A percentile compares a stretch with the other conserved stretches of the same genome.
These are phyloP conservation scores for Yamagishiella unicocca DNA, from an alignment of 139 green algal species.

Conservation along the genomic window DNA sequence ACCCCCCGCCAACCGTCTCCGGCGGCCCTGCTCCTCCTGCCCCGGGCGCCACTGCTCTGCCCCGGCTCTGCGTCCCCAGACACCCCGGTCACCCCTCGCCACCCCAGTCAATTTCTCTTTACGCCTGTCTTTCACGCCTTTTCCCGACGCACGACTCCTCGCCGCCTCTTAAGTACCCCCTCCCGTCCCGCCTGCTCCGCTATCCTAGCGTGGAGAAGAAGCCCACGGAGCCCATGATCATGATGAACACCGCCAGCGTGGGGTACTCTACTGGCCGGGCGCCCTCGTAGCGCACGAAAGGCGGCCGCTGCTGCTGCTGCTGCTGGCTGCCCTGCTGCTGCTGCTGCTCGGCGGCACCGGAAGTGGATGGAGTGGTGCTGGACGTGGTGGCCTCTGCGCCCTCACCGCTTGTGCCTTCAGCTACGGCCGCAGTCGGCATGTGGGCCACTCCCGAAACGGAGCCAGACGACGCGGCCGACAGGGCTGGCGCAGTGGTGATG, in stretches of 20 bases:
- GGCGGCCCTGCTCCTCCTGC: too few species aligned
- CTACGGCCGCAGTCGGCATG: background rate
- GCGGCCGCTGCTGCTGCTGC: background rate
- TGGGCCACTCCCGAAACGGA: too few species aligned
- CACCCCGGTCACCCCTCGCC: too few species aligned
- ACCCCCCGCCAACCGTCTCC: too few species aligned
- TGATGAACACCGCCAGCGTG: background rate
- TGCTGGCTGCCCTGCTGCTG: background rate
- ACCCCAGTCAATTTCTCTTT: background rate
- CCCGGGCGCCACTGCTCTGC: too few species aligned
- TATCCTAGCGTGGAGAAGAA: conserved; percentile 13
- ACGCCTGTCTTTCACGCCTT: too few species aligned
- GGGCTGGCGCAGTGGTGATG: too few species aligned
- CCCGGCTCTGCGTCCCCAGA: too few species aligned
- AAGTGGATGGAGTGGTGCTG: background rate
- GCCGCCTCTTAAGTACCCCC: too few species aligned
- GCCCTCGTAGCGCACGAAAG: conserved; percentile 12
- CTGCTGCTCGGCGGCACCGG: too few species aligned
- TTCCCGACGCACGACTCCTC: background rate
- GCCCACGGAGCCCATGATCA: conserved; percentile 13
- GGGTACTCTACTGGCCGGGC: background rate
- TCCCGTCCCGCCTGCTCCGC: background rate
- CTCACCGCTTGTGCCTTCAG: background rate
- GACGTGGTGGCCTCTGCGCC: background rate
- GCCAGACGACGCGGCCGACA: too few species aligned